Evolutionary conservation across 2,329 filamentous ascomycete species (phyloP), one percentile per base, ranked within the genome.

Genomic region (Exophiala lecanii-corni): DNA sequence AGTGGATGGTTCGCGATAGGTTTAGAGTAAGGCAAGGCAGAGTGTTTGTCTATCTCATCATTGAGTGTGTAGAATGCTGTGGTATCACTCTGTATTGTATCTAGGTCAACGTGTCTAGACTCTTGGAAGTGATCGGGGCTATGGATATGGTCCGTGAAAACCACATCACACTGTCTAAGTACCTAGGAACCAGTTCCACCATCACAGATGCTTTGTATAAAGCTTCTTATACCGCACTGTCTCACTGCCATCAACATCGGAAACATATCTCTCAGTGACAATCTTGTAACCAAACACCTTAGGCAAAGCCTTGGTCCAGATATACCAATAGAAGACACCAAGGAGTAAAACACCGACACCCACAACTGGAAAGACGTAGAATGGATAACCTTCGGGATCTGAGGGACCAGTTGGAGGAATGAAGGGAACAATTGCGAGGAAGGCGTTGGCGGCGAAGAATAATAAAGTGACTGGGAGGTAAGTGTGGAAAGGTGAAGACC

Each of bases 391-490:
- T 9, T 72, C 66, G 1, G 67, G 66, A n/a, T 38, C 41, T 38
- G 69, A 66, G 63, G 67, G 70, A 2, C 65, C 68, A 23, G 66
- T 64, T 0, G 75, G 76, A 2, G 76, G 75, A 33, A 79, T 69
- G 41, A 79, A 82, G 0, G 79, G 78, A 0, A 78, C 76, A 6
- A 80, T 60, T 25, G 80, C 70, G 39, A 82, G 74, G 54, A 78
- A 81, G 32, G 79, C 62, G 59, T 82, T 81, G 57, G 74, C 77
- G 53, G 76, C 64, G 38, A 79, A 65, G 64, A 81, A 82, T 62
- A 82, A 77, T 31, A 75, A 45, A 26, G 70, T 66, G 23, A 79
- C 72, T 2, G 76, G 74, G 3, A 75, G 64, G 5, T 70, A 73
- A 9, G 76, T 76, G 39, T 64, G 70, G 59, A 79, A 69, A 17